These are phyloP conservation scores for Wickerhamiella musiphila DNA, from an alignment of 805 yeast species.

Conservation along the genomic window DNA sequence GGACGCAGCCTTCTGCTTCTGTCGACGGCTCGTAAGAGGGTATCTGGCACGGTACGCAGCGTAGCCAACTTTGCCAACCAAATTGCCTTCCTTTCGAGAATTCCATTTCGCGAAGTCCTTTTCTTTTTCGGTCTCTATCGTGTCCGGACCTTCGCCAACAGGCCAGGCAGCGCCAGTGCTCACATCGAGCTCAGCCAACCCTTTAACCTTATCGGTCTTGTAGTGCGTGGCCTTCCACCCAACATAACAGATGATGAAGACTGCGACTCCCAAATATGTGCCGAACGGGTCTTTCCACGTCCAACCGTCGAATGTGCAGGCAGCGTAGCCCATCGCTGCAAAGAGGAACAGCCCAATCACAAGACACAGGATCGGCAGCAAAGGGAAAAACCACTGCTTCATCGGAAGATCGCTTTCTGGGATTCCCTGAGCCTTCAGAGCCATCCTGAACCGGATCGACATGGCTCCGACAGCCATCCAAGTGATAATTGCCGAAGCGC, in stretches of 20 bases:
- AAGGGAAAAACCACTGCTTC: constrained; percentile 32
- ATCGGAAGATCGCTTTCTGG: constrained; percentile 35
- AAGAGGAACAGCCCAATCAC: constrained; percentile 43
- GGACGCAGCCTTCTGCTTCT: constrained; percentile 1
- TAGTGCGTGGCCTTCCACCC: constrained; percentile 20
- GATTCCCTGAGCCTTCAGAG: constrained; percentile 37
- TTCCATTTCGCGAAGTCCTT: constrained; percentile 3
- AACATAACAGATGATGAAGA: constrained; percentile 26
- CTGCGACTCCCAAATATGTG: constrained; percentile 29
- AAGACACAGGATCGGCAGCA: constrained; percentile 32
- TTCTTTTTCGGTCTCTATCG: constrained; percentile 11
- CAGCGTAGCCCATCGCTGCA: constrained; percentile 24
- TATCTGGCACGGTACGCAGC: constrained; percentile 1
- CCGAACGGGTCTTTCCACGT: constrained; percentile 29
- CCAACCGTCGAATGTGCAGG: constrained; percentile 10
- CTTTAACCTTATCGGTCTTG: constrained; percentile 15
- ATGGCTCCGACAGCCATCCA: constrained; percentile 43
- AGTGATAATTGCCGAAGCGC: constrained; percentile 43
- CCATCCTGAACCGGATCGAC: constrained; percentile 42
- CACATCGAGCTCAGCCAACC: constrained; percentile 10
- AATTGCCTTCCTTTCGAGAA: background rate
- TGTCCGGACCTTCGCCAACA: constrained; percentile 16
- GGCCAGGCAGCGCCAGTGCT: constrained; percentile 15
- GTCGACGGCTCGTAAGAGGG: constrained; percentile 2
- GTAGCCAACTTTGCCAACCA: constrained; percentile 3